Conservation (phyloP, 2,329 filamentous ascomycete species). For the Gliomastix tumulicola region DNA sequence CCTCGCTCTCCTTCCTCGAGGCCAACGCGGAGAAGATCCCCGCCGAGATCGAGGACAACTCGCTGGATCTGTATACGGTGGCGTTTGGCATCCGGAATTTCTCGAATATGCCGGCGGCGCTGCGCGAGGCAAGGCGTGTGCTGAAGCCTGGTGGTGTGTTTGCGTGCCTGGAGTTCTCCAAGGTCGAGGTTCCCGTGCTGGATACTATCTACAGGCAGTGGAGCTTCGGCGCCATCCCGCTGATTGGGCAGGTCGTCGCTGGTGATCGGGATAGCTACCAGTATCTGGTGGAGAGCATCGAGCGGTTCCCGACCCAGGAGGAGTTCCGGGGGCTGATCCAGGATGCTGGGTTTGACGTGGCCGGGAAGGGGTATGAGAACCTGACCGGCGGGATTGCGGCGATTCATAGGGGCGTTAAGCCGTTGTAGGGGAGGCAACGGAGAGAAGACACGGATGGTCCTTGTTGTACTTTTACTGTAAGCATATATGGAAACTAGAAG, state of each 20-base stretch:
- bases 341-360: conserved; percentile 78
- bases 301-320: conserved; percentile 80
- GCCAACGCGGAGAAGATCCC: conserved; percentile 80
- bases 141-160: conserved; percentile 94
- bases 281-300: conserved; percentile 97
- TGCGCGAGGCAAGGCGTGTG: conserved; percentile 79
- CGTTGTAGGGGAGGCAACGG: too few species aligned
- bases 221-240: conserved; percentile 89
- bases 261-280: conserved; percentile 95
- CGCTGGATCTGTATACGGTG: conserved; percentile 93
- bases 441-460: too few species aligned
- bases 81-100: conserved; percentile 98
- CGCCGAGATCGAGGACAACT: conserved; percentile 53
- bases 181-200: conserved; percentile 69
- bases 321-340: conserved; percentile 79
- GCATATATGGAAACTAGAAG: too few species aligned
- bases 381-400: conserved; percentile 88
- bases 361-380: conserved; percentile 80
- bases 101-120: conserved; percentile 77
- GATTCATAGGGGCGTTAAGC: conserved; percentile 96
- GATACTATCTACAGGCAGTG: conserved; percentile 89
- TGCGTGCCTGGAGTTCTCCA: conserved; percentile 92
- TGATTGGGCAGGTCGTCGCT: conserved; percentile 93
- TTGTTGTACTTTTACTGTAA: too few species aligned
- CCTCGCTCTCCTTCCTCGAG: conserved; percentile 68